phyloP scores from a whole-genome alignment of 1,284 basidiomycete species.

The Ustilago xerochloae region DNA sequence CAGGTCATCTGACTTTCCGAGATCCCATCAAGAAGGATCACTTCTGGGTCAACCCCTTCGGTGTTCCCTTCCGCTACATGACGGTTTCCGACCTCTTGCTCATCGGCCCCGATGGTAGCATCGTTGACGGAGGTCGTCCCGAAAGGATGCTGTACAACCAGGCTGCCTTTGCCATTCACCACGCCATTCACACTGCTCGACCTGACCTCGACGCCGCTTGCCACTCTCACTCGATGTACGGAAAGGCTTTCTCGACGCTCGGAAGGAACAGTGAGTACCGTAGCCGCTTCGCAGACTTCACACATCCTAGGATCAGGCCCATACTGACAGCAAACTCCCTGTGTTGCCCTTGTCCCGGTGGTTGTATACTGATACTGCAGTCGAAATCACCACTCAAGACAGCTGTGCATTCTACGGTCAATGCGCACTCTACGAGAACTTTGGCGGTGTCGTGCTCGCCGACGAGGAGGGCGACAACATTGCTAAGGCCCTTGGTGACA shows the following conservation, averaged over 20 bases:
- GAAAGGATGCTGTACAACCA: slow-evolving; percentile 55
- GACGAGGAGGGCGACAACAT: slow-evolving; percentile 74
- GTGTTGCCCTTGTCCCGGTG: no score
- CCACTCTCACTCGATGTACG: slow-evolving; percentile 75
- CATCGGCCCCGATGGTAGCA: slow-evolving; percentile 53
- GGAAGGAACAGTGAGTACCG: slow-evolving; percentile 71
- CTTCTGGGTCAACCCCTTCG: slow-evolving; percentile 71
- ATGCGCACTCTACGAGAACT: slow-evolving; percentile 66
- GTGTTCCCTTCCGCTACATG: slow-evolving; percentile 53
- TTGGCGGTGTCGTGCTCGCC: slow-evolving; percentile 75
- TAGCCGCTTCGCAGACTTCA: background rate
- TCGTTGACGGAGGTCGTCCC: slow-evolving; percentile 53
- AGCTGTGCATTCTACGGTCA: slow-evolving; percentile 67
- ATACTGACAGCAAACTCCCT: background rate
- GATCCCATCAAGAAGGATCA: slow-evolving; percentile 72
- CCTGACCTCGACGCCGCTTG: slow-evolving; percentile 76
- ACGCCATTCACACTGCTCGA: slow-evolving; percentile 74
- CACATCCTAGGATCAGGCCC: background rate
- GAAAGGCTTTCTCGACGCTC: slow-evolving; percentile 75
- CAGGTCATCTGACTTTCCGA: slow-evolving; percentile 75
- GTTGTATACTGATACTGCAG: no score
- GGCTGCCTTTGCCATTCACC: slow-evolving; percentile 74
- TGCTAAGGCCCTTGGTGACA: slow-evolving; percentile 73
- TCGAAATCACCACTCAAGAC: slow-evolving; percentile 70
- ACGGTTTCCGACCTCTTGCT: slow-evolving; percentile 54